Evolutionary conservation across 192 early-diverging fungal genomes (phyloP), one percentile per base, ranked within the genome.

Genomic region (Rhizoclosmatium sp.): DNA sequence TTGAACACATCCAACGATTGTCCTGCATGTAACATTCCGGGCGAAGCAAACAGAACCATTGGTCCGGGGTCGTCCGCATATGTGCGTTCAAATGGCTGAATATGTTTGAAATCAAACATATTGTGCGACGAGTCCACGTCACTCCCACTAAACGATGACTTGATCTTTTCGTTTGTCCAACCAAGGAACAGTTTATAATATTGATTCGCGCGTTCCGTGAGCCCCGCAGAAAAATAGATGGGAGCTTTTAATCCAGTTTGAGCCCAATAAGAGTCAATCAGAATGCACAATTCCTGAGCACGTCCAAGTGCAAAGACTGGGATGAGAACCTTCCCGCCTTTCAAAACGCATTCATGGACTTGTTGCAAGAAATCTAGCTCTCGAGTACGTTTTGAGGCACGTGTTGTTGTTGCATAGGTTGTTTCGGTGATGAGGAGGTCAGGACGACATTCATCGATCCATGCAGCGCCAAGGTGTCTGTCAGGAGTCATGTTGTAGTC

Each of bases 401-500:
- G 93, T 64, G 95, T 96, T 3, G 94, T 96, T 16, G 98, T 98
- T 31, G 95, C 97, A 83, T 99, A 99, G 0, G 98, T 99, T 40
- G 93, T 92, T 83, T 99, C 98, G 12, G 98, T 98, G 71, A 99
- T 98, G 40, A 99, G 85, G 23, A 97, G 87, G 69, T 97, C 95
- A 0, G 98, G 98, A 1, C 92, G 87, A 78, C 95, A 93, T 46
- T 88, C 89, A 84, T 98, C 96, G 47, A 99, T 98, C 97, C 96
- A 98, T 10, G 98, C 98, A 9, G 94, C 88, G 3, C 98, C 98
- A 44, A 99, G 82, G 82, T 99, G 98, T 10, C 98, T 89, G 87
- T 99, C 98, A 70, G 98, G 96, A 80, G 98, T 98, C 78, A 97
- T 95, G 59, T 97, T 98, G 84, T 98, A 99, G 82, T 99, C 98